phyloP scores from a whole-genome alignment of 73 alveolate genomes.

The Tetrahymena elliotti region DNA sequence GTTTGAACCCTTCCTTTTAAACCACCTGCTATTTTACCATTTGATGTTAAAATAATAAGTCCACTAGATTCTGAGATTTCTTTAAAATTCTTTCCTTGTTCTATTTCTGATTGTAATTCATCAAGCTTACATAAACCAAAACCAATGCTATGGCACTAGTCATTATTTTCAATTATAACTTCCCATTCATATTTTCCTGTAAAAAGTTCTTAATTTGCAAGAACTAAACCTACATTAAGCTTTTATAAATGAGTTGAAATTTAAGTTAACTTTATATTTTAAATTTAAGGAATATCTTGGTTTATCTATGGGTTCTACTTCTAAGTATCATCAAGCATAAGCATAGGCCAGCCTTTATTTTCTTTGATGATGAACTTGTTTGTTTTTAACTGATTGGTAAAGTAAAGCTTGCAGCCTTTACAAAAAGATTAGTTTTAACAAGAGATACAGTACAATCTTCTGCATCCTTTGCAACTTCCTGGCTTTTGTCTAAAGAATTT shows the following conservation, averaged over 20 bases:
- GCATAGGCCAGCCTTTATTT: not conserved
- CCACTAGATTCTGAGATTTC: not conserved
- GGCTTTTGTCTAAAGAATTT: not conserved
- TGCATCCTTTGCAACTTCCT: not conserved
- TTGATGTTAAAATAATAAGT: not conserved
- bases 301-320: not conserved
- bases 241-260: not conserved
- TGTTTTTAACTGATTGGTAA: not conserved
- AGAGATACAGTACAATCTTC: not conserved
- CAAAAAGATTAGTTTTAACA: not conserved
- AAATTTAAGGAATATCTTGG: not conserved
- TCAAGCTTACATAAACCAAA: not conserved
- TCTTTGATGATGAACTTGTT: not conserved
- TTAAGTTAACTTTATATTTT: not conserved
- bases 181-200: not conserved
- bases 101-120: not conserved
- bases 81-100: not conserved
- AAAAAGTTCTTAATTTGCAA: not conserved
- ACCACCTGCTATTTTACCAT: not conserved
- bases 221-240: not conserved
- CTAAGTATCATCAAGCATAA: not conserved
- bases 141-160: not conserved
- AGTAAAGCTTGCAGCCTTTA: not conserved
- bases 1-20: not conserved
- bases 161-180: not conserved